A percentile compares a stretch with the other conserved stretches of the same genome.
phyloP scores from a whole-genome alignment of 306 rosid genomes.

The barrel medic (Medicago truncatula) region MtrunA17r5.0-ANR NC_053042.1:51755001-51755500 shows the following conservation, averaged over 20 bases:
- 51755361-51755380: conserved; percentile 82
- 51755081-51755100: conserved; percentile 47
- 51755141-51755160: conserved; percentile 42
- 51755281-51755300: conserved; percentile 94
- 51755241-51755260: conserved; percentile 70
- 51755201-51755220: conserved; percentile 66
- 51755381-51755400: conserved; percentile 67
- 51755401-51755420: conserved; percentile 74
- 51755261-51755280: conserved; percentile 93
- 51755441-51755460: conserved; percentile 92
- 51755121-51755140: conserved; percentile 35
- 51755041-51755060: conserved; percentile 85
- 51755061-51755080: conserved; percentile 65
- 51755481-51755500: conserved; percentile 78
- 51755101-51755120: conserved; percentile 62
- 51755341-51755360: conserved; percentile 82
- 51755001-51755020: conserved; percentile 38
- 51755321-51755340: conserved; percentile 70
- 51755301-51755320: conserved; percentile 79
- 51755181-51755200: conserved; percentile 79
- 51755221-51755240: conserved; percentile 77
- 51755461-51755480: conserved; percentile 89
- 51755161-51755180: conserved; percentile 92
- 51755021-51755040: conserved; percentile 70
- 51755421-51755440: conserved; percentile 76